Evolutionary conservation across 345 rosid species (phyloP).

Genomic region (Luvunga scandens): DNA sequence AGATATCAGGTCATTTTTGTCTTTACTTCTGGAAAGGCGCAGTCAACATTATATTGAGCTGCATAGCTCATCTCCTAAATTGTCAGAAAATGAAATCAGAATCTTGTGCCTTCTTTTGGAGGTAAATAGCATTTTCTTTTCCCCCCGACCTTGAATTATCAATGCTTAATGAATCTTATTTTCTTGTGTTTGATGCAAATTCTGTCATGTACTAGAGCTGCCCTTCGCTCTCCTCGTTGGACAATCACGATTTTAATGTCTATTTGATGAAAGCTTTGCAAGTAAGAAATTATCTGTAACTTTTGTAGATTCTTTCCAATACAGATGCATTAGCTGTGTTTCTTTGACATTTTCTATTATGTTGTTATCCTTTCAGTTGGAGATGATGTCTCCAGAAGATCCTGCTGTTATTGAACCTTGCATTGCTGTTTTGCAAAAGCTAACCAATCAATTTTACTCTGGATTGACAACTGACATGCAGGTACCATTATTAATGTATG

Average conservation of each 20-base stretch:
- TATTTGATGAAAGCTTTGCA: constrained; percentile 54
- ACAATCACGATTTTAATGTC: constrained; percentile 42
- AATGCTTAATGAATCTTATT: constrained; percentile 2
- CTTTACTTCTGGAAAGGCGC: constrained; percentile 61
- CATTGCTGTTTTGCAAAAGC: constrained; percentile 57
- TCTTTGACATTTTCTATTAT: constrained; percentile 9
- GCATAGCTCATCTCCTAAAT: constrained; percentile 41
- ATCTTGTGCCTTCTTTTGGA: constrained; percentile 82
- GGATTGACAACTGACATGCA: constrained; percentile 55
- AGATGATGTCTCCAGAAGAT: constrained; percentile 44
- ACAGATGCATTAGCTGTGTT: not conserved
- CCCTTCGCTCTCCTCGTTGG: constrained; percentile 35
- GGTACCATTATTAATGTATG: constrained; percentile 42
- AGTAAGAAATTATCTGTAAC: constrained; percentile 43
- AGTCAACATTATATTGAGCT: constrained; percentile 37
- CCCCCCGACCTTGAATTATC: not conserved
- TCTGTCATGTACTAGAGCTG: constrained; percentile 51
- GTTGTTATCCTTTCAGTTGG: constrained; percentile 53
- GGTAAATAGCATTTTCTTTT: constrained; percentile 39
- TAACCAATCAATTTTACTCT: constrained; percentile 47
- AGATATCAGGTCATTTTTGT: constrained; percentile 55
- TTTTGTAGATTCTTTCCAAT: constrained; percentile 9
- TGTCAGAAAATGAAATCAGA: constrained; percentile 59
- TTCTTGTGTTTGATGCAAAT: constrained; percentile 16
- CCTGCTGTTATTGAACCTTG: constrained; percentile 61